A percentile compares a stretch with the other conserved stretches of the same genome.
These are phyloP conservation scores for Phytophthora fragariaefolia DNA, from an alignment of 352 stramenopile genomes.

Conservation along the genomic window DNA sequence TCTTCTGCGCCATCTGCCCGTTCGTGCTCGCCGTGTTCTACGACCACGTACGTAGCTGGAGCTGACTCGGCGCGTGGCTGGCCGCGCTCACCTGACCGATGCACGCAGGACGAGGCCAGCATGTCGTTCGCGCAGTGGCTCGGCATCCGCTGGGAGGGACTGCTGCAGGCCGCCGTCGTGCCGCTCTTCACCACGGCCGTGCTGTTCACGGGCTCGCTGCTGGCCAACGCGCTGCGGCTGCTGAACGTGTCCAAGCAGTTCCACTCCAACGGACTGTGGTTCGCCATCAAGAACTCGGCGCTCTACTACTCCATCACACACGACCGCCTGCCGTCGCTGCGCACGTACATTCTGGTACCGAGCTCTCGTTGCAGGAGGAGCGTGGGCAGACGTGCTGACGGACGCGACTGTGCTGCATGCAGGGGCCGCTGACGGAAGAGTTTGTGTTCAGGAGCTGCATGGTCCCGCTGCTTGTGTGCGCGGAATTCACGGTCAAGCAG, in stretches of 20 bases:
- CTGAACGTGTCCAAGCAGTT: conserved; percentile 83
- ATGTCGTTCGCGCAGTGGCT: conserved; percentile 88
- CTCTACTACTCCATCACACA: conserved; percentile 81
- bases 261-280: conserved; percentile 73
- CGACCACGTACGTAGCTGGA: conserved; percentile 59
- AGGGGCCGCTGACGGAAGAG: conserved; percentile 94
- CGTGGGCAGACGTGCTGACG: conserved; percentile 3
- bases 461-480: conserved; percentile 89
- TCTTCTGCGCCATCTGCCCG: conserved; percentile 84
- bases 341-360: conserved; percentile 81
- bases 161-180: conserved; percentile 61
- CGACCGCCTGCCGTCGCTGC: conserved; percentile 77
- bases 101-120: conserved; percentile 66
- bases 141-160: conserved; percentile 72
- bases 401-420: conserved; percentile 19
- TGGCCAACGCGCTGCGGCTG: conserved; percentile 78
- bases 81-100: conserved; percentile 2
- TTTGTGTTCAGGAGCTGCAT: conserved; percentile 96
- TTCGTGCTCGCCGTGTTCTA: conserved; percentile 87
- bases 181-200: conserved; percentile 74
- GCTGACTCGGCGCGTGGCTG: background rate
- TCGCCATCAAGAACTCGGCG: conserved; percentile 84
- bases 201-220: conserved; percentile 80
- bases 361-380: conserved; percentile 3
- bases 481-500: conserved; percentile 77